These are phyloP conservation scores for Lachancea thermotolerans DNA, from an alignment of 805 yeast genomes.

Conservation along the genomic window DNA sequence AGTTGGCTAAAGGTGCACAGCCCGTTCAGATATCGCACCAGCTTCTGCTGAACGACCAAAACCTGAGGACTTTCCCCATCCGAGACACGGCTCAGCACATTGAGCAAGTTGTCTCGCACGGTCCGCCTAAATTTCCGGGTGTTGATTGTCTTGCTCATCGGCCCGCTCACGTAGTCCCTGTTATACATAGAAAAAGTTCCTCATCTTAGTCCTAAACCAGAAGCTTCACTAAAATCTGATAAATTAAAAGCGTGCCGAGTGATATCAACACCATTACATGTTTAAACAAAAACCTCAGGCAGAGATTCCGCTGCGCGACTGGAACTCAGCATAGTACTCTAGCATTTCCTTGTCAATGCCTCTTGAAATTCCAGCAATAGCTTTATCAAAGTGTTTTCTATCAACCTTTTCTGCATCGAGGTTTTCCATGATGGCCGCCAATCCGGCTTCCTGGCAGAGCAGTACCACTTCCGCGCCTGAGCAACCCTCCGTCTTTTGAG, in stretches of 20 bases:
- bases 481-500: conserved; percentile 73
- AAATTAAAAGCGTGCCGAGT: neutral
- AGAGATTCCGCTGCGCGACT: conserved; percentile 35
- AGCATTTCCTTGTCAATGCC: conserved; percentile 87
- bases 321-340: conserved; percentile 54
- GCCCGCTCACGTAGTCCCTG: neutral
- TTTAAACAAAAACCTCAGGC: conserved; percentile 9
- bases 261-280: neutral
- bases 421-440: conserved; percentile 85
- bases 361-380: conserved; percentile 57
- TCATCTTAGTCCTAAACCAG: no score
- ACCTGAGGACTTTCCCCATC: conserved; percentile 9
- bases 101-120: conserved; percentile 13
- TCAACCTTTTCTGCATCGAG: conserved; percentile 45
- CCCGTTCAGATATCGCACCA: conserved; percentile 18
- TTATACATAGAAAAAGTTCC: no score
- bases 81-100: conserved; percentile 12
- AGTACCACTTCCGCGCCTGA: conserved; percentile 95
- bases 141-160: conserved; percentile 9
- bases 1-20: conserved; percentile 25
- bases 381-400: conserved; percentile 65
- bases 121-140: conserved; percentile 21
- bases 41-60: conserved; percentile 21
- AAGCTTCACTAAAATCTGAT: no score
- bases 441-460: conserved; percentile 91